phyloP scores from a whole-genome alignment of 1,284 basidiomycete genomes.

The Cutaneotrichosporon sp. region DNA sequence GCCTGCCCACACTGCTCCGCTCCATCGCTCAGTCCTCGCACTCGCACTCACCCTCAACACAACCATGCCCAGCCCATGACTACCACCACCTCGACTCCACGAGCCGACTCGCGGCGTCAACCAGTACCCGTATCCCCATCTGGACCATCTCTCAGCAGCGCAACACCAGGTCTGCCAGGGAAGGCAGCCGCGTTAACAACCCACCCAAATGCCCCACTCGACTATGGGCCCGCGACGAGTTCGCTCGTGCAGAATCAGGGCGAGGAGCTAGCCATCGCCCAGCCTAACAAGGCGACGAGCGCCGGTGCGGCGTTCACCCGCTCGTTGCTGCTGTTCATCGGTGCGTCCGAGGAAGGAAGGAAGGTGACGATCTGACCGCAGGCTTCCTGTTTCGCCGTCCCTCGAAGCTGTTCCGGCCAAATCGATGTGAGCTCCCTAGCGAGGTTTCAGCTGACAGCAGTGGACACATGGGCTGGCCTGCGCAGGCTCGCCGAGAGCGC shows the following conservation, averaged over 20 bases:
- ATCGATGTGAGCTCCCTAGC: conserved; percentile 35
- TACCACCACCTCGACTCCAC: background rate
- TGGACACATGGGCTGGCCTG: conserved; percentile 52
- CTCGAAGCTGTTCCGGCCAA: conserved; percentile 51
- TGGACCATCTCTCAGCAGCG: background rate
- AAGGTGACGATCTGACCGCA: conserved; percentile 16
- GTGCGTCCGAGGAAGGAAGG: conserved; percentile 18
- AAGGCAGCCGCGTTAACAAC: background rate
- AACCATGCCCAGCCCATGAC: conserved; percentile 7
- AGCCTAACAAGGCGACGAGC: conserved; percentile 36
- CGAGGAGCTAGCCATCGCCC: conserved; percentile 4
- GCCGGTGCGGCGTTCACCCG: conserved; percentile 49
- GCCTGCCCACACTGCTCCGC: background rate
- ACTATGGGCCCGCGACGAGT: background rate
- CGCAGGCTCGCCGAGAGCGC: conserved; percentile 49
- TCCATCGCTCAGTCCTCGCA: background rate
- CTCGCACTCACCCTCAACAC: background rate
- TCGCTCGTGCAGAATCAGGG: background rate
- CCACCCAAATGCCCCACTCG: background rate
- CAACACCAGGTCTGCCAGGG: background rate
- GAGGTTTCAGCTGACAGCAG: conserved; percentile 24
- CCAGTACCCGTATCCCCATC: background rate
- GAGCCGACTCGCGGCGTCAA: conserved; percentile 4
- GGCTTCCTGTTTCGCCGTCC: conserved; percentile 52
- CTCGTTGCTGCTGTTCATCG: conserved; percentile 48